Base-by-base conservation (phyloP, 257 asterid genomes). In the Solanum clarkiae region DNA sequence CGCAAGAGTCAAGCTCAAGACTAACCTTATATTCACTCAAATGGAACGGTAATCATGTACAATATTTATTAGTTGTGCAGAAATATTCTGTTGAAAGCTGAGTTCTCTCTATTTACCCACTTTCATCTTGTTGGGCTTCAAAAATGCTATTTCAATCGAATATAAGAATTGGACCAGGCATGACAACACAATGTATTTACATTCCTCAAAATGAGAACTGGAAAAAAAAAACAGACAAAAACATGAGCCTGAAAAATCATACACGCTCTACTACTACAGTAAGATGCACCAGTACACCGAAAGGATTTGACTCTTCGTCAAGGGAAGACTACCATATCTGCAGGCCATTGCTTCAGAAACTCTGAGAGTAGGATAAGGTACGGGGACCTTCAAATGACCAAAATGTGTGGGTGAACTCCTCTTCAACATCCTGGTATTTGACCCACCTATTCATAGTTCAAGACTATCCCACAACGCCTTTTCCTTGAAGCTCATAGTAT, bases 371-470 rank as follows among this genome's bases (percentile, higher is more conserved):
- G 86, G 60, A 90, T 86, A 8, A 86, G 84, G 86, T 80, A 86
- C 16, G 85, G 89, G 86, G 75, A 49, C 80, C 88, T 49, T 86
- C 84, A 82, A 84, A 86, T 32, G 87, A 89, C 75, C 87, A 84
- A 29, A 87, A 87, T 63, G 11, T 84, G 83, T 32, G 6, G 5
- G 40, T 70, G 29, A 70, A 57, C 22, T 55, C 16, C 51, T 56
- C 86, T 69, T 69, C 65, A 53, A 24, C 65, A 16, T 53, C 71
- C 88, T 81, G 1, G 93, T 91, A 51, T 32, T 84, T 20, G 81
- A 89, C 87, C 93, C 94, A 60, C 93, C 97, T 8, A 66, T 84
- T 32, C 93, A 92, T 18, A 88, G 92, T 80, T 92, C 95, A 32
- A 88, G 71, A 72, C 51, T 88, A 44, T 90, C 84, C 77, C 94